A percentile compares a stretch with the other conserved stretches of the same genome.
Conservation (phyloP, 495 filamentous ascomycete genomes). For the Delitschia confertaspora region DNA sequence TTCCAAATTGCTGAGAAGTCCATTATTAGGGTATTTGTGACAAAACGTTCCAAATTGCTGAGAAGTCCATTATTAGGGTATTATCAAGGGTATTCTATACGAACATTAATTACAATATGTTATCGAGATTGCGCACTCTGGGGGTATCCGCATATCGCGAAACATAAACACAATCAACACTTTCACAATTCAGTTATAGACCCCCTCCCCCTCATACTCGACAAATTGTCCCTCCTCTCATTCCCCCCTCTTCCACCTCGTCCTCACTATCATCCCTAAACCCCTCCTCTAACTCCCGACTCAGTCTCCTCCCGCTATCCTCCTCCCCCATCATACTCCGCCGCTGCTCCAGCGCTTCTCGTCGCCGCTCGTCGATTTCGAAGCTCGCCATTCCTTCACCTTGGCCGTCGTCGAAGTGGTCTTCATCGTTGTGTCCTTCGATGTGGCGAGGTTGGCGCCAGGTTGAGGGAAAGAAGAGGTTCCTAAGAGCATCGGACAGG, state of each 20-base stretch:
- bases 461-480: slow-evolving; percentile 21
- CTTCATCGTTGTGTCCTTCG: slow-evolving; percentile 49
- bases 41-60: no score
- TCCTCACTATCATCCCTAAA: slow-evolving; percentile 76
- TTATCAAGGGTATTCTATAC: no score
- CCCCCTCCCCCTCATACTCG: slow-evolving; percentile 1
- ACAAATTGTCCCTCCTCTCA: slow-evolving; percentile 7
- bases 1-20: no score
- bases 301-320: slow-evolving; percentile 57
- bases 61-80: no score
- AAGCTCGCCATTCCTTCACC: slow-evolving; percentile 58
- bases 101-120: no score
- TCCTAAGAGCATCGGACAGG: slow-evolving; percentile 36
- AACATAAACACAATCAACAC: no score
- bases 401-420: slow-evolving; percentile 60
- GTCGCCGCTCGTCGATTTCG: slow-evolving; percentile 42
- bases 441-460: slow-evolving; percentile 42
- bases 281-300: slow-evolving; percentile 74
- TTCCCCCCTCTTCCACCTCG: slow-evolving; percentile 41
- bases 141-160: no score
- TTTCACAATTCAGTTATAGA: no score
- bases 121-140: no score
- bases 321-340: slow-evolving; percentile 30
- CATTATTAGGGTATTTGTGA: no score
- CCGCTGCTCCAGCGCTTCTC: slow-evolving; percentile 44